Percentiles rank a stretch among this genome's conserved stretches.
Conservation (phyloP, 2,329 filamentous ascomycete species). For the Calonectria montana region DNA sequence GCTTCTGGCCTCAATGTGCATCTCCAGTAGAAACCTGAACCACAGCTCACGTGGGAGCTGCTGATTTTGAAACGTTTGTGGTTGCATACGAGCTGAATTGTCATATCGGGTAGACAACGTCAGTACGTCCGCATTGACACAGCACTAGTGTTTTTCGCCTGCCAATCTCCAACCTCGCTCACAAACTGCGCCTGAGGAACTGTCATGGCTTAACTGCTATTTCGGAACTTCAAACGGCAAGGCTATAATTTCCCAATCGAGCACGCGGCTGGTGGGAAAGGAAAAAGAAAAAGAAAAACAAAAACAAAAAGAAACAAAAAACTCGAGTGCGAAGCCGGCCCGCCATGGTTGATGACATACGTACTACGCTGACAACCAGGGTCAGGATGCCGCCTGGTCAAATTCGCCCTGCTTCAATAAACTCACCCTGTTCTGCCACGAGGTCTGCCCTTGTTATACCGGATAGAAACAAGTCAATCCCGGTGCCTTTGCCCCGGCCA, state of each 20-base stretch:
- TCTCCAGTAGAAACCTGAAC: not conserved
- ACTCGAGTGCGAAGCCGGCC: not conserved
- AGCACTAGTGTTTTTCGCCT: not conserved
- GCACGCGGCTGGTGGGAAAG: not conserved
- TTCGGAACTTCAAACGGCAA: not conserved
- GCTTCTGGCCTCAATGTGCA: conserved; percentile 12
- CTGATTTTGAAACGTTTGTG: not conserved
- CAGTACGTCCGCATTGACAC: not conserved
- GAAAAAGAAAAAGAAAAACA: not conserved
- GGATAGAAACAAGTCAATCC: conserved; percentile 17
- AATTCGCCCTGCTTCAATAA: not conserved
- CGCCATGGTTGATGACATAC: conserved; percentile 19
- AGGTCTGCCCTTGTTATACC: conserved; percentile 15
- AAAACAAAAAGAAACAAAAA: not conserved
- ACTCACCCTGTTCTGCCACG: conserved; percentile 16
- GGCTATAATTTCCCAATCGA: not conserved
- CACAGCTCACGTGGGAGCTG: conserved; percentile 8
- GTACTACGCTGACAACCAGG: conserved; percentile 10
- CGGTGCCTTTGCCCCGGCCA: conserved; percentile 25
- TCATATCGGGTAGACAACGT: not conserved
- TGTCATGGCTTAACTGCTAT: not conserved
- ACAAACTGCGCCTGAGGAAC: not conserved
- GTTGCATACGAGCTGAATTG: conserved; percentile 5
- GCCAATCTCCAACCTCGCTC: not conserved
- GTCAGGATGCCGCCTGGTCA: conserved; percentile 12